These are phyloP conservation scores for Massarina eburnea DNA, from an alignment of 2,329 filamentous ascomycete species.

Conservation along the genomic window DNA sequence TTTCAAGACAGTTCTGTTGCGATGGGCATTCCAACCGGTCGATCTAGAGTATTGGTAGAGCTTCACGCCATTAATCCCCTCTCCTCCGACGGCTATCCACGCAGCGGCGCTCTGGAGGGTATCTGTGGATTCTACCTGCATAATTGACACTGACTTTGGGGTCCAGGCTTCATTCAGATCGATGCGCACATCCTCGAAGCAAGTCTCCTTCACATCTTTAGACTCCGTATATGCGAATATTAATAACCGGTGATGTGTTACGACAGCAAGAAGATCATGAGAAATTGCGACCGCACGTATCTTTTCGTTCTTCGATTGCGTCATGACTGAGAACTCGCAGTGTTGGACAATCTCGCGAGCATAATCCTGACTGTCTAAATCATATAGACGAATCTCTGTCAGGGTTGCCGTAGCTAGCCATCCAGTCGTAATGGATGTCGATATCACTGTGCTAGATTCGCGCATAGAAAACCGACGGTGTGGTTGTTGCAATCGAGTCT, in stretches of 20 bases:
- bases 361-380: constrained; percentile 8
- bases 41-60: constrained; percentile 14
- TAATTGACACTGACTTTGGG: constrained; percentile 18
- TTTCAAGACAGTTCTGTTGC: constrained; percentile 8
- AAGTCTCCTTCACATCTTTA: constrained; percentile 1
- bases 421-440: constrained; percentile 17
- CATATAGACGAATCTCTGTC: constrained; percentile 18
- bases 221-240: constrained; percentile 20
- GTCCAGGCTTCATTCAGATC: constrained; percentile 16
- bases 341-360: constrained; percentile 3
- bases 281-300: constrained; percentile 21
- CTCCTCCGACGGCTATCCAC: constrained; percentile 21
- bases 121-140: constrained; percentile 11
- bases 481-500: constrained; percentile 10
- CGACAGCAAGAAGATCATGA: constrained; percentile 21
- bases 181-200: constrained; percentile 10
- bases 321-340: neutral
- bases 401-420: constrained; percentile 17
- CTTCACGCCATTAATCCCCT: constrained; percentile 22
- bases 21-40: constrained; percentile 14
- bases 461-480: constrained; percentile 5
- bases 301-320: constrained; percentile 8
- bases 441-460: constrained; percentile 9
- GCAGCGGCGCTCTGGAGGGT: constrained; percentile 7
- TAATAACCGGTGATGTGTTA: constrained; percentile 20